Evolutionary conservation across 306 rosid genomes (phyloP).

Genomic region (Luffa aegyptiaca): DNA sequence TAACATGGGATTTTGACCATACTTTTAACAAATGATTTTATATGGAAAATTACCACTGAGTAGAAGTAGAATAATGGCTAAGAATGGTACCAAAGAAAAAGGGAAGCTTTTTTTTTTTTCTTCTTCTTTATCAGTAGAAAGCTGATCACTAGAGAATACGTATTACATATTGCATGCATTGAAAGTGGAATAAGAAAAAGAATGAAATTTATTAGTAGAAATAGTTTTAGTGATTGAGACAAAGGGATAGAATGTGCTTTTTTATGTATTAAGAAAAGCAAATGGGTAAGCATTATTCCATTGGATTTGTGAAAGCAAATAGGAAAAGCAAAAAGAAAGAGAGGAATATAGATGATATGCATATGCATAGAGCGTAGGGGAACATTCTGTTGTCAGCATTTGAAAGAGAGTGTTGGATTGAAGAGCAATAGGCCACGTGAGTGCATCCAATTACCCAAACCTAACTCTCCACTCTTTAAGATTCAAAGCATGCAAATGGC

Average conservation of each 20-base stretch:
- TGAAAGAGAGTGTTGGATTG: not conserved
- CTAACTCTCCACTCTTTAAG: not conserved
- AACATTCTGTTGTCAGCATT: conserved; percentile 7
- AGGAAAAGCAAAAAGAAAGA: not conserved
- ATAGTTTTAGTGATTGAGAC: not conserved
- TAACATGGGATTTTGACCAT: not conserved
- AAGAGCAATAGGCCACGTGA: not conserved
- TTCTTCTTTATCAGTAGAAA: not conserved
- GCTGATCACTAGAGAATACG: not conserved
- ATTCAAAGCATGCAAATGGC: conserved; percentile 5
- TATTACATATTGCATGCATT: not conserved
- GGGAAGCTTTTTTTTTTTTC: not conserved
- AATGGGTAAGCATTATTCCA: not conserved
- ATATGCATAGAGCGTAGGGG: not conserved
- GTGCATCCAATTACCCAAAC: not conserved
- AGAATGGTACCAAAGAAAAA: not conserved
- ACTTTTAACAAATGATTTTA: not conserved
- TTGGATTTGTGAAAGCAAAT: conserved; percentile 6
- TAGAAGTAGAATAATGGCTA: not conserved
- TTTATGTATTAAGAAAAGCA: not conserved
- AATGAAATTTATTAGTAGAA: not conserved
- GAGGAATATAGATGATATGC: not conserved
- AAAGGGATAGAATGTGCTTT: conserved; percentile 5
- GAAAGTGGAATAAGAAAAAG: not conserved
- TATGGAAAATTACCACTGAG: not conserved